phyloP scores from a whole-genome alignment of 768 basidiomycete genomes.

The Mycena leptocephala region DNA sequence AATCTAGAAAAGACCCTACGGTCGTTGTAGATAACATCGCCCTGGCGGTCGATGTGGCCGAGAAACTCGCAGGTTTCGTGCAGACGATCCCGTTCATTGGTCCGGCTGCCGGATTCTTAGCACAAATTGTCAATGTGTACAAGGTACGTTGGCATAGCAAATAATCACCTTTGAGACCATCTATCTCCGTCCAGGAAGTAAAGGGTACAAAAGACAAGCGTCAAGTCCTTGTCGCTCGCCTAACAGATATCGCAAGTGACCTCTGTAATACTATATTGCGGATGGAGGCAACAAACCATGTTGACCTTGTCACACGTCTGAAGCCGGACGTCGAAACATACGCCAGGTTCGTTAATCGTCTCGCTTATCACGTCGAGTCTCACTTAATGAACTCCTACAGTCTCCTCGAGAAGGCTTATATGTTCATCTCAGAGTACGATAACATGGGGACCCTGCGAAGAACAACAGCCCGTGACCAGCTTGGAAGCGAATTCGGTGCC shows the following conservation, averaged over 20 bases:
- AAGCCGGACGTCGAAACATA: constrained; percentile 2
- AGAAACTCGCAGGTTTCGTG: neutral
- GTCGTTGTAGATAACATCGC: neutral
- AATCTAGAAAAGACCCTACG: too few relatives aligned
- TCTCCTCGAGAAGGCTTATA: neutral
- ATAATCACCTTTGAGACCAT: neutral
- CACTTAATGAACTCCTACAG: neutral
- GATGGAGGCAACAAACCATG: neutral
- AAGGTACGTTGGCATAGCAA: neutral
- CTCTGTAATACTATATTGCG: neutral
- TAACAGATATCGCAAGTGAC: neutral
- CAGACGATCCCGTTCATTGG: neutral
- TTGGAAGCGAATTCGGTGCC: neutral
- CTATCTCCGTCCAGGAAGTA: neutral
- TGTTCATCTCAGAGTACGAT: neutral
- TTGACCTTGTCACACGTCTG: neutral
- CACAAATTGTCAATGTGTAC: constrained; percentile 1
- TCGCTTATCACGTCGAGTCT: neutral
- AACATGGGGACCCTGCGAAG: neutral
- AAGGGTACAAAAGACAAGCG: neutral
- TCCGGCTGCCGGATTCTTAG: neutral
- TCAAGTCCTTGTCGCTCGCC: neutral
- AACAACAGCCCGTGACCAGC: neutral
- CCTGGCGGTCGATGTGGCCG: neutral
- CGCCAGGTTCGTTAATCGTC: neutral